Conservation (phyloP, 495 filamentous ascomycete species). For the Chaetomium tenue region DNA sequence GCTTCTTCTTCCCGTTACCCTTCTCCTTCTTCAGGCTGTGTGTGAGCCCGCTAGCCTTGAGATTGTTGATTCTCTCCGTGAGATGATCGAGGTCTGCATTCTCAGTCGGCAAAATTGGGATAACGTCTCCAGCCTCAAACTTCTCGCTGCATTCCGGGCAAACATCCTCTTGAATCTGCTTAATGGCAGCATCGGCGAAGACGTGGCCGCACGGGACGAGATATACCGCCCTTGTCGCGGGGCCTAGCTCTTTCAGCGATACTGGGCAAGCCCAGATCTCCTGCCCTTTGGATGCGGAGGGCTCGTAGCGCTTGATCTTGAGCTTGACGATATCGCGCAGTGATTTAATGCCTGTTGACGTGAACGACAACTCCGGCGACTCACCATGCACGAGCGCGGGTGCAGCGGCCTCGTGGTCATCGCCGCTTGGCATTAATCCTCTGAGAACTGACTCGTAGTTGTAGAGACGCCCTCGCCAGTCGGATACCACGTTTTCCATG, state of each 20-base stretch:
- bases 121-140: conserved; percentile 74
- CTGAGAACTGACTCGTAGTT: conserved; percentile 91
- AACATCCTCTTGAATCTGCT: conserved; percentile 59
- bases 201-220: conserved; percentile 94
- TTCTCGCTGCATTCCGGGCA: conserved; percentile 69
- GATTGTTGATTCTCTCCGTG: conserved; percentile 57
- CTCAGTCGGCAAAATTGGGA: conserved; percentile 73
- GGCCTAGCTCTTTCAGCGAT: conserved; percentile 80
- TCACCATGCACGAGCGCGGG: conserved; percentile 28
- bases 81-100: conserved; percentile 69
- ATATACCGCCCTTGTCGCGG: conserved; percentile 78
- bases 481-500: conserved; percentile 72
- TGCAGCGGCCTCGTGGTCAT: conserved; percentile 22
- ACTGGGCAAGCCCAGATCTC: conserved; percentile 78
- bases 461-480: conserved; percentile 81
- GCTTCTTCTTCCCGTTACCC: conserved; percentile 61
- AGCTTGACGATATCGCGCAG: conserved; percentile 88
- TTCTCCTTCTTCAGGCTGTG: conserved; percentile 94
- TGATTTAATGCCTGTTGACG: conserved; percentile 68
- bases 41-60: conserved; percentile 69
- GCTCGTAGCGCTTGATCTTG: conserved; percentile 62
- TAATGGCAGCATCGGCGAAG: conserved; percentile 80
- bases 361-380: conserved; percentile 57
- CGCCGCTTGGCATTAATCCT: conserved; percentile 65
- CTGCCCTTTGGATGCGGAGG: conserved; percentile 45